Evolutionary conservation across 2,329 filamentous ascomycete species (phyloP).

Genomic region (Colletotrichum paranaense): DNA sequence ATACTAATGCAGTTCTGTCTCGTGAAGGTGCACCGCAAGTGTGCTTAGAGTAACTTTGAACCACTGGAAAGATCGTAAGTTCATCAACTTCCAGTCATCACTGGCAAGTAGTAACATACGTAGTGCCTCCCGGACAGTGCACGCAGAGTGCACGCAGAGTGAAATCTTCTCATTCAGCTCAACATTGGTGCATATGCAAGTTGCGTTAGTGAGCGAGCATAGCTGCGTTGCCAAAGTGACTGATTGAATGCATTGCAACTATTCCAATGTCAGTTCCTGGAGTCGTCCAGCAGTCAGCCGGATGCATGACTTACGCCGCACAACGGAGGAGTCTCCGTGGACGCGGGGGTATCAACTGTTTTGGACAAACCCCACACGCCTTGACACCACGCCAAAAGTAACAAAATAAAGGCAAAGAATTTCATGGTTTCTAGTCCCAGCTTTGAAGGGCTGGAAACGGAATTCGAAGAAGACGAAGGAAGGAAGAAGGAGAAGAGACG

Average conservation of each 20-base stretch:
- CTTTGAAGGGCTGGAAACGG: not conserved
- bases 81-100: not conserved
- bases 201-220: slow-evolving; percentile 34
- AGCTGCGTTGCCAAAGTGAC: slow-evolving; percentile 11
- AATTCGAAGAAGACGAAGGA: not conserved
- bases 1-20: slow-evolving; percentile 42
- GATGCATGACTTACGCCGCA: slow-evolving; percentile 35
- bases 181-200: slow-evolving; percentile 40
- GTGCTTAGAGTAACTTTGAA: slow-evolving; percentile 39
- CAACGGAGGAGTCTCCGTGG: slow-evolving; percentile 25
- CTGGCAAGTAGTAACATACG: not conserved
- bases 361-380: slow-evolving; percentile 19
- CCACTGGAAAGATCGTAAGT: not conserved
- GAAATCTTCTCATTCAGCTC: slow-evolving; percentile 37
- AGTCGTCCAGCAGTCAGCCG: not conserved
- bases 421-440: slow-evolving; percentile 16
- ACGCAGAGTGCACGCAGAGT: slow-evolving; percentile 36
- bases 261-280: slow-evolving; percentile 14
- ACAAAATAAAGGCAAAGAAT: slow-evolving; percentile 10
- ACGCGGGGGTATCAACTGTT: slow-evolving; percentile 15
- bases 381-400: slow-evolving; percentile 14
- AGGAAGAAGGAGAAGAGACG: not conserved
- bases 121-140: slow-evolving; percentile 36
- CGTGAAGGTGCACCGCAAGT: slow-evolving; percentile 41
- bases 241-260: slow-evolving; percentile 38